Percentiles rank a stretch among this genome's conserved stretches.
Conservation (phyloP, 768 basidiomycete species). For the Cystobasidium onofrii region DNA sequence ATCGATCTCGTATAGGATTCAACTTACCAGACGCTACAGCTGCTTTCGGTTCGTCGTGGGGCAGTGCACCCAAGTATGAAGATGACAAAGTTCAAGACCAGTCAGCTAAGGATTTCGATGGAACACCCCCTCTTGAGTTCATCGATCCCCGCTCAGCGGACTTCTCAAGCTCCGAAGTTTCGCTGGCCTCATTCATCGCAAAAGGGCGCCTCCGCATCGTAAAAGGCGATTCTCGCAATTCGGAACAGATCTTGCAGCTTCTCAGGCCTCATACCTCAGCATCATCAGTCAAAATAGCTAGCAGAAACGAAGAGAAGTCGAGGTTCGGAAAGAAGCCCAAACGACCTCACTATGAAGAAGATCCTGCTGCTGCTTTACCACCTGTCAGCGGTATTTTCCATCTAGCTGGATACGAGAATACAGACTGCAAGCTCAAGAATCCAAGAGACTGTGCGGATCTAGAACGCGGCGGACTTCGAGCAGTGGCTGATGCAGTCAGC, state of each 20-base stretch:
- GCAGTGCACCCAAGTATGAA: neutral
- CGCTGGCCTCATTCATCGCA: constrained; percentile 19
- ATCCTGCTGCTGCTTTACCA: constrained; percentile 33
- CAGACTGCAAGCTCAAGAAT: constrained; percentile 30
- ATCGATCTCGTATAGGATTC: constrained; percentile 31
- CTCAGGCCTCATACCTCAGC: constrained; percentile 2
- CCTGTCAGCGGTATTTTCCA: constrained; percentile 38
- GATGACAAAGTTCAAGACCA: neutral
- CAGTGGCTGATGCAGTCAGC: constrained; percentile 31
- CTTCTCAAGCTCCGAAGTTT: constrained; percentile 27
- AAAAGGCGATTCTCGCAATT: constrained; percentile 36
- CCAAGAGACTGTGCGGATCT: constrained; percentile 38
- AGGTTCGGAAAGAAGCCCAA: neutral
- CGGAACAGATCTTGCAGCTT: constrained; percentile 15
- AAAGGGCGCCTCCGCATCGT: constrained; percentile 37
- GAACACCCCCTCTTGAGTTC: constrained; percentile 19
- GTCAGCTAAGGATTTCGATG: neutral
- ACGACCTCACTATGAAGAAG: constrained; percentile 15
- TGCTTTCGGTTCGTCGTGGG: neutral
- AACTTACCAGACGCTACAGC: neutral
- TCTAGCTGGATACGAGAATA: constrained; percentile 38
- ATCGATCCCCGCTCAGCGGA: constrained; percentile 26
- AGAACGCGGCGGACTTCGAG: constrained; percentile 34
- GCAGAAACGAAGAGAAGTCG: constrained; percentile 19
- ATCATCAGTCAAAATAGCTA: constrained; percentile 12